phyloP scores from a whole-genome alignment of 2,329 filamentous ascomycete genomes.

The Tolypocladium endophyticum region DNA sequence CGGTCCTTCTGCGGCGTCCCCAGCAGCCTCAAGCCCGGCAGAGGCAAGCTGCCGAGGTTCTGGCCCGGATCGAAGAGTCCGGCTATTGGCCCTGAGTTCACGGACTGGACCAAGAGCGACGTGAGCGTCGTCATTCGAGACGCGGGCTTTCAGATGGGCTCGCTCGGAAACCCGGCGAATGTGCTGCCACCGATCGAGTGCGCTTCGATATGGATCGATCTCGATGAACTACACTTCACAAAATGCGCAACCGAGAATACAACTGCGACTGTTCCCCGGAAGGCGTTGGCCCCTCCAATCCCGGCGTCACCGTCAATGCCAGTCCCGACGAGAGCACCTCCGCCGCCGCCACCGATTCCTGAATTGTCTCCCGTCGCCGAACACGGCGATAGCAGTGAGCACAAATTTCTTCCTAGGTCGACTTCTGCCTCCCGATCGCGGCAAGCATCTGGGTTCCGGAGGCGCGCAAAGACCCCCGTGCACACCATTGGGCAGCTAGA shows the following conservation, averaged over 20 bases:
- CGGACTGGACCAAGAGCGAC: conserved; percentile 13
- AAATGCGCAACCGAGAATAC: neutral
- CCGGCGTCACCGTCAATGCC: neutral
- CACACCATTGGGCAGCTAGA: conserved; percentile 39
- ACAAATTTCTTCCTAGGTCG: neutral
- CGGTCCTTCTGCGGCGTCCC: conserved; percentile 5
- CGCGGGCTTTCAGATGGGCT: conserved; percentile 5
- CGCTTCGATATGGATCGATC: neutral
- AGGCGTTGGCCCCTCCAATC: neutral
- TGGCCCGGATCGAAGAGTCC: conserved; percentile 16
- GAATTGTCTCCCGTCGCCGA: conserved; percentile 9
- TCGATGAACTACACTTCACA: neutral
- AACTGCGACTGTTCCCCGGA: neutral
- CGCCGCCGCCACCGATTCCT: conserved; percentile 10
- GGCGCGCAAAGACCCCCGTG: conserved; percentile 41
- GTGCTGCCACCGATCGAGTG: neutral
- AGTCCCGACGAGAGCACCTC: conserved; percentile 2
- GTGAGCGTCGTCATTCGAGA: conserved; percentile 3
- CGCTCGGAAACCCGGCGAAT: conserved; percentile 1
- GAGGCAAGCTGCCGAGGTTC: conserved; percentile 20
- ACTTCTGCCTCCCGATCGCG: neutral
- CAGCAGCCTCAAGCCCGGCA: conserved; percentile 13
- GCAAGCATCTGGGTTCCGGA: conserved; percentile 23
- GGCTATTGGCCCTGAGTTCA: conserved; percentile 13
- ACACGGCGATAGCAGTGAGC: neutral